Evolutionary conservation across 2,329 filamentous ascomycete genomes (phyloP), one percentile per base, ranked within the genome.

Genomic region (Fusarium haematococcum): DNA sequence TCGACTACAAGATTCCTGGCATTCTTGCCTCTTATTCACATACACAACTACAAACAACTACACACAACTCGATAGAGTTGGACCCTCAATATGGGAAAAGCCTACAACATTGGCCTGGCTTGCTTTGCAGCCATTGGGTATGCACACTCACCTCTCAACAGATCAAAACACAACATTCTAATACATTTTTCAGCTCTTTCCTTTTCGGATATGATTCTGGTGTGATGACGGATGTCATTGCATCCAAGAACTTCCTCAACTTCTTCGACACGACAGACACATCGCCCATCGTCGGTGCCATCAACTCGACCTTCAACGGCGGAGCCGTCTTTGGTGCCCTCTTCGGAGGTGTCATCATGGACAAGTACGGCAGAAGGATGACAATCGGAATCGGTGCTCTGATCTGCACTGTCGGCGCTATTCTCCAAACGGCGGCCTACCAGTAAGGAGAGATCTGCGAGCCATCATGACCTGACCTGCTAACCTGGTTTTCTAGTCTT

Each of bases 301-400:
- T 91, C 77, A 89, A 90, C 78, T 88, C 88, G 41, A 90, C 88
- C 1, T 91, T 90, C 72, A 79, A 69, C 16, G 77, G 77, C n/a
- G 75, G 77, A 3, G 77, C 77, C 5, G 77, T 76, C 10, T 75
- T 78, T n/a, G 77, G 77, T 2, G 75, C 75, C 1, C 33, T 79
- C 3, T 76, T 79, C 5, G 74, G 74, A 6, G 77, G 77, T 25
- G 70, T 70, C 0, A 90, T 88, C 2, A 89, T 89, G 84, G 89
- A 91, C 71, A 84, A 85, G 27, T 85, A 89, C 57, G 89, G 89
- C 4, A 83, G 89, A 41, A 85, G 86, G 70, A 84, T 82, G 69
- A 89, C 88, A 0, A 87, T 90, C 57, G 83, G 89, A 68, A 83
- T 89, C 39, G 89, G 88, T 20, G 87, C 87, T 1, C 63, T 84